These are phyloP conservation scores for Candida oleophila DNA, from an alignment of 805 yeast genomes.

Conservation along the genomic window DNA sequence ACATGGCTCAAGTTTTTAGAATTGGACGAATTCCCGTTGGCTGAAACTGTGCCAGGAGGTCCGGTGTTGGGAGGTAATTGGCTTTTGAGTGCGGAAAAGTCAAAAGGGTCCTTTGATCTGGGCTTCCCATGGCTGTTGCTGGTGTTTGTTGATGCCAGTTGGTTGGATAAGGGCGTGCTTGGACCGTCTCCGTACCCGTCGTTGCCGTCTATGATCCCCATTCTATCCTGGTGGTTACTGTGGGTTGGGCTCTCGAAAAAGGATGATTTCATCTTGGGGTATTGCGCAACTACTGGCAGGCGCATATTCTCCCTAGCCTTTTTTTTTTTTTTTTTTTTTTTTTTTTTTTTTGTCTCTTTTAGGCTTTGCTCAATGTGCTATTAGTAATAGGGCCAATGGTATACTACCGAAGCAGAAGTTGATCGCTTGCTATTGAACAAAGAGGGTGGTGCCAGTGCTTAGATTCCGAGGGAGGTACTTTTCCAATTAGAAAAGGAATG, in stretches of 20 bases:
- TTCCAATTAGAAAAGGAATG: too few relatives aligned
- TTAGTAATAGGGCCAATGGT: neutral
- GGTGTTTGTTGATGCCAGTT: neutral
- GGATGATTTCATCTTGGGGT: conserved; percentile 1
- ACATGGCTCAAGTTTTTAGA: conserved; percentile 78
- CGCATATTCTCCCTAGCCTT: too few relatives aligned
- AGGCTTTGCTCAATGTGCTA: neutral
- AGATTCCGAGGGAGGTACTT: too few relatives aligned
- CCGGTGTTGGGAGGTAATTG: conserved; percentile 38
- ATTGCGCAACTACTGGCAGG: conserved; percentile 2
- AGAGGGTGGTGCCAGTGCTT: too few relatives aligned
- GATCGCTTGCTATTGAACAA: too few relatives aligned
- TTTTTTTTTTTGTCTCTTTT: neutral
- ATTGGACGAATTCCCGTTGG: conserved; percentile 10
- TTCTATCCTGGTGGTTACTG: neutral
- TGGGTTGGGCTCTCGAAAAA: neutral
- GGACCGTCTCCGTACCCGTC: neutral
- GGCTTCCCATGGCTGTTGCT: neutral
- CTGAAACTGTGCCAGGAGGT: conserved; percentile 29
- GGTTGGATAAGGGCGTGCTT: neutral
- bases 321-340: neutral
- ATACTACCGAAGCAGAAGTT: too few relatives aligned
- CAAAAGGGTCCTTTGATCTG: conserved; percentile 12
- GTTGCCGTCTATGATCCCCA: neutral
- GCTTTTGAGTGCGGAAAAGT: conserved; percentile 13